Conservation (phyloP, 2,329 filamentous ascomycete genomes). For the Verticillium longisporum region DNA sequence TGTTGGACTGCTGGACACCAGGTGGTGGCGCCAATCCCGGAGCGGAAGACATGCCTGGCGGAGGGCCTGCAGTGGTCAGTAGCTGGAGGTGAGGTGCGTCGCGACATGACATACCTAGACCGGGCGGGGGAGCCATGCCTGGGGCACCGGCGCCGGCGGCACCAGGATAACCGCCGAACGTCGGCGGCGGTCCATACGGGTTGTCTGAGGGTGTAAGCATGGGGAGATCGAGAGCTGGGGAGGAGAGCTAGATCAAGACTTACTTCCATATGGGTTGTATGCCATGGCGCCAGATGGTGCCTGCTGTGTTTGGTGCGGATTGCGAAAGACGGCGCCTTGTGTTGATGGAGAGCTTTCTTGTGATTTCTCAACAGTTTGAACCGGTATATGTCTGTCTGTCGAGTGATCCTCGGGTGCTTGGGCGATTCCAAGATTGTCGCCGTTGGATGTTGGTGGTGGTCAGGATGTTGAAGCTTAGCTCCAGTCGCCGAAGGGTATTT, state of each 20-base stretch:
- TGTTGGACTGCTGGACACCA: conserved; percentile 68
- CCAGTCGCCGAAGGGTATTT: background rate
- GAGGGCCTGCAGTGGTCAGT: conserved; percentile 44
- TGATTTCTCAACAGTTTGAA: background rate
- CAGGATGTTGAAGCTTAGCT: background rate
- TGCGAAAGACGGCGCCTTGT: background rate
- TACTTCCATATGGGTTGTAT: conserved; percentile 56
- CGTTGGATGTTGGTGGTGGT: background rate
- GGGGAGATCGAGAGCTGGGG: background rate
- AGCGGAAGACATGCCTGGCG: conserved; percentile 72
- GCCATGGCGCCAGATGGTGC: conserved; percentile 33
- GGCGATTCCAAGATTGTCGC: background rate
- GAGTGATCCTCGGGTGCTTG: background rate
- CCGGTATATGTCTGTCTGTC: background rate
- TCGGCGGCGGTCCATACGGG: conserved; percentile 68
- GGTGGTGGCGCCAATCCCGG: conserved; percentile 76
- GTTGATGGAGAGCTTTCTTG: background rate
- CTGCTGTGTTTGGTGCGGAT: background rate
- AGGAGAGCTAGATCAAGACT: conserved; percentile 10
- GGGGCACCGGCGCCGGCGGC: conserved; percentile 45
- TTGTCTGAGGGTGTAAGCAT: conserved; percentile 21
- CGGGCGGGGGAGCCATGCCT: conserved; percentile 71
- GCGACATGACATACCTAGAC: conserved; percentile 58
- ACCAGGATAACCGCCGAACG: conserved; percentile 65
- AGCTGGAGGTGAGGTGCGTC: background rate